phyloP scores from a whole-genome alignment of 2,329 filamentous ascomycete genomes.

The Emergomyces africanus region DNA sequence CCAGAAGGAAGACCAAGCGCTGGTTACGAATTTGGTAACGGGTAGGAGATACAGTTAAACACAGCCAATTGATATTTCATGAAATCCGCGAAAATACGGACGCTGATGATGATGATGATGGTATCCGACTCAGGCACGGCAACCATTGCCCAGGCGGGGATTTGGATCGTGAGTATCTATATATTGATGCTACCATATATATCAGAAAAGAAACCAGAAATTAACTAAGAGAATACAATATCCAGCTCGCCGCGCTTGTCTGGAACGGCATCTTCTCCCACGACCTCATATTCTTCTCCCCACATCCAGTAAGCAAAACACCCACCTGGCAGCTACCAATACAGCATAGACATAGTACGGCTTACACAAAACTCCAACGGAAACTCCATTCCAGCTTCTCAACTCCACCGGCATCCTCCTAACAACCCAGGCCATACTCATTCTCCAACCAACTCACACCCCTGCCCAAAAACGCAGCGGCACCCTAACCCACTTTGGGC shows the following conservation, averaged over 20 bases:
- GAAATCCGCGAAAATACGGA: conserved; percentile 4
- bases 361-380: neutral
- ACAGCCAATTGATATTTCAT: neutral
- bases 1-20: conserved; percentile 50
- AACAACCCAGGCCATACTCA: conserved; percentile 64
- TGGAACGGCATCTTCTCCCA: conserved; percentile 65
- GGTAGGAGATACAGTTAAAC: conserved; percentile 40
- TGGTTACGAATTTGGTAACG: conserved; percentile 59
- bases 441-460: conserved; percentile 78
- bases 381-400: conserved; percentile 28
- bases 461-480: conserved; percentile 56
- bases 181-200: neutral
- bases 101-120: neutral
- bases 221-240: neutral
- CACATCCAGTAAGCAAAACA: conserved; percentile 62
- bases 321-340: no score
- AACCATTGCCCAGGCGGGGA: conserved; percentile 64
- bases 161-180: conserved; percentile 46
- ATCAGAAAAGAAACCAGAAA: neutral
- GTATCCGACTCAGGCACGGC: conserved; percentile 52
- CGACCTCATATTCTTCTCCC: conserved; percentile 68
- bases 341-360: neutral
- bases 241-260: conserved; percentile 55
- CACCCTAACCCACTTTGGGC: conserved; percentile 51
- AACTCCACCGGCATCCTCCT: conserved; percentile 57